A percentile compares a stretch with the other conserved stretches of the same genome.
These are phyloP conservation scores for Hirschfeldia incana DNA, from an alignment of 345 rosid species.

Conservation along the genomic window DNA sequence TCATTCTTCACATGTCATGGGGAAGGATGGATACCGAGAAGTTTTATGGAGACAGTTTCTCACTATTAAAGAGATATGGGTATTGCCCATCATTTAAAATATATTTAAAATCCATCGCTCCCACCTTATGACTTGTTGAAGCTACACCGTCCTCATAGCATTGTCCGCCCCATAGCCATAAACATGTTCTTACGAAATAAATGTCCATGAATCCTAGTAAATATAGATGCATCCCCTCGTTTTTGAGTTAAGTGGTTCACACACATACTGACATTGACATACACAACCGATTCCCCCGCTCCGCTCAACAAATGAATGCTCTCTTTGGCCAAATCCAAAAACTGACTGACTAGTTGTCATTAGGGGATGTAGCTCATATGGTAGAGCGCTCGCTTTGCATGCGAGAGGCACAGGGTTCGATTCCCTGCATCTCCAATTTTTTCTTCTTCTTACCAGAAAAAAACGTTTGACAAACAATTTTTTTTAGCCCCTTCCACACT, in stretches of 20 bases:
- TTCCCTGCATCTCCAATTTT: conserved; percentile 23
- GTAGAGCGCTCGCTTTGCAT: conserved; percentile 98
- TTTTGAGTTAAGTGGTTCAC: background rate
- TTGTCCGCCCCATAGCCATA: background rate
- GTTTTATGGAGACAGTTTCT: background rate
- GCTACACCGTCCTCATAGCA: background rate
- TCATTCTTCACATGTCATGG: background rate
- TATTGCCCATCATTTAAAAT: background rate
- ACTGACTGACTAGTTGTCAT: background rate
- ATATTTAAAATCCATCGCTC: background rate
- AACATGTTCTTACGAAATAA: background rate
- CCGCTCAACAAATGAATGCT: background rate
- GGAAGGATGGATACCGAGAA: background rate
- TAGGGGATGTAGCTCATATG: conserved; percentile 48
- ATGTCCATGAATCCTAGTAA: background rate
- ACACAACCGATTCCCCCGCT: background rate
- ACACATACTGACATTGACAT: background rate
- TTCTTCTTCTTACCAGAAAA: background rate
- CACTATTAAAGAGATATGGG: background rate
- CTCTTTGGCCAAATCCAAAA: background rate
- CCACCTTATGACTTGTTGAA: background rate
- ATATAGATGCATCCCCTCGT: background rate
- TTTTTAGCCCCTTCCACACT: background rate
- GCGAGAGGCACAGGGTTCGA: conserved; percentile 70
- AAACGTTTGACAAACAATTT: background rate